Evolutionary conservation across 1,284 basidiomycete species (phyloP), one percentile per base, ranked within the genome.

Genomic region (Pisolithus thermaeus): DNA sequence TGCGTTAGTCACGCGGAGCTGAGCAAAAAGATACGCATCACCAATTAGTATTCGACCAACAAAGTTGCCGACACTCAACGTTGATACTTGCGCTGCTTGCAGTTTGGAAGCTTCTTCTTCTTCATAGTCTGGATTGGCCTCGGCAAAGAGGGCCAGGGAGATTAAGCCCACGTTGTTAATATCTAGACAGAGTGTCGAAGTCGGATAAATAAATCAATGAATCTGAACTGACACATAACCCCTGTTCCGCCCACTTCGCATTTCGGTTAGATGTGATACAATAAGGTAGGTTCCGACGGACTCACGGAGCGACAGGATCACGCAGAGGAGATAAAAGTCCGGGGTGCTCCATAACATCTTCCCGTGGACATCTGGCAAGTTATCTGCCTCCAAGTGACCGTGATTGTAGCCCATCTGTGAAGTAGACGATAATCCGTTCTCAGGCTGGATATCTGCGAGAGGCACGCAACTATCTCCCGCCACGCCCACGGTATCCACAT

Each of bases 111-210:
- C 83, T 55, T 77, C 74, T 0, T 76, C 66, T 18, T 81, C 79
- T 58, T 92, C 83, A 59, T 87, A 90, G 3, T 75, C 61, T 0
- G 78, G 68, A 44, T 84, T 78, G 6, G 79, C 79, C 55, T 85
- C 76, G 11, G 86, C 81, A 55, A 84, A 91, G 12, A 97, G 75
- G 0, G 91, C 90, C 63, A 91, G 86, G 0, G 93, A 84, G 64
- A 97, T 92, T 0, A 88, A 87, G 18, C 93, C 93, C 23, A 92
- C 92, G 59, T 97, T 97, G 70, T 96, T 96, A 72, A 97, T 97
- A 61, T 90, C 87, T 90, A 58, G 12, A 76, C 37, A 35, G 28
- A 30, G 12, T 35, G 32, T 35, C 32, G 12, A 52, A 7, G 1
- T 1, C 22, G 20, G 3, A 12, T 1, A 11, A 25, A 3, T 12